These are phyloP conservation scores for Neobulgaria alba DNA, from an alignment of 2,329 filamentous ascomycete genomes.

Conservation along the genomic window DNA sequence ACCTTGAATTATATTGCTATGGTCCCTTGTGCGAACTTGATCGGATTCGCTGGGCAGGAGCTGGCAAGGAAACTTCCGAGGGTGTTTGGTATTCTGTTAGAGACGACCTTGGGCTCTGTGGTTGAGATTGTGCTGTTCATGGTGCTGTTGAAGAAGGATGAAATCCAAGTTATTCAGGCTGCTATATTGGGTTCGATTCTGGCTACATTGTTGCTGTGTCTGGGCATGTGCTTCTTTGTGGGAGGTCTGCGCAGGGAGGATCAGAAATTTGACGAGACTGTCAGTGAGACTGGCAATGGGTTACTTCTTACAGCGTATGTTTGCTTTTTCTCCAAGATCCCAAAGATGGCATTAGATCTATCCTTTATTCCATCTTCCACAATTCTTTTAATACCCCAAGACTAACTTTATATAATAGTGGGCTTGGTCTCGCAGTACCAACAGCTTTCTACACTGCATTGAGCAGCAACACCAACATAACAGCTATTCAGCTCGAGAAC, in stretches of 20 bases:
- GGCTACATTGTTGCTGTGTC: constrained; percentile 73
- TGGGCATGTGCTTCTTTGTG: constrained; percentile 72
- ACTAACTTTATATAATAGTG: constrained; percentile 24
- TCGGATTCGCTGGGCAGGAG: constrained; percentile 67
- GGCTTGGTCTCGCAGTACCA: constrained; percentile 35
- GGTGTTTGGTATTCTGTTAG: constrained; percentile 54
- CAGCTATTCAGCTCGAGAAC: constrained; percentile 34
- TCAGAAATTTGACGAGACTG: constrained; percentile 62
- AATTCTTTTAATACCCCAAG: not conserved
- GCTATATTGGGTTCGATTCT: constrained; percentile 78
- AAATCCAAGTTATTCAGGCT: constrained; percentile 65
- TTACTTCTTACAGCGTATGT: constrained; percentile 64
- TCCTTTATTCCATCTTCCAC: too few relatives aligned
- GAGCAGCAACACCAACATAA: constrained; percentile 27
- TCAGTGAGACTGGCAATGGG: constrained; percentile 72
- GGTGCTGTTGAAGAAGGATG: constrained; percentile 50
- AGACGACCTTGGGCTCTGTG: constrained; percentile 59
- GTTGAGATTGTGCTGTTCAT: constrained; percentile 81
- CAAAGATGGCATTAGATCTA: not conserved
- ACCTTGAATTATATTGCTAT: constrained; percentile 67
- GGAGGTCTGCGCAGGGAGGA: constrained; percentile 62
- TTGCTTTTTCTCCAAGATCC: not conserved
- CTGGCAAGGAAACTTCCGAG: constrained; percentile 67
- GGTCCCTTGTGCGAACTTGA: constrained; percentile 65
- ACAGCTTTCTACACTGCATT: constrained; percentile 39